phyloP scores from a whole-genome alignment of 306 rosid species.

The Casuarina equisetifolia region DNA sequence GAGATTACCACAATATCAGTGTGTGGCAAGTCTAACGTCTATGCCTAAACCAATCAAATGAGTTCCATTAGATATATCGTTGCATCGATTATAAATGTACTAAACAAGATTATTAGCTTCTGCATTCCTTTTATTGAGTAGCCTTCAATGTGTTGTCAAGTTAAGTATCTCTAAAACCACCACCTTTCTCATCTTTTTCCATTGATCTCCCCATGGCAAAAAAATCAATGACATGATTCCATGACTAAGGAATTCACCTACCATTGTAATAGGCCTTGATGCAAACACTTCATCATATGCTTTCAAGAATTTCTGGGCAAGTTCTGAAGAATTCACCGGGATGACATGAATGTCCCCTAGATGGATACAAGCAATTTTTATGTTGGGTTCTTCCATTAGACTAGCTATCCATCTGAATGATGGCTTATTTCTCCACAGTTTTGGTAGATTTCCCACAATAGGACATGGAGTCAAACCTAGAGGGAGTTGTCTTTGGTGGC shows the following conservation, averaged over 20 bases:
- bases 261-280: conserved; percentile 33
- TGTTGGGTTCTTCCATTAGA: conserved; percentile 14
- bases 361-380: too few species aligned
- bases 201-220: conserved; percentile 33
- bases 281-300: conserved; percentile 41
- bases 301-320: conserved; percentile 42
- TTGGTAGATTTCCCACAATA: conserved; percentile 37
- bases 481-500: not conserved
- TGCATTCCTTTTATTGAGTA: conserved; percentile 25
- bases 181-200: conserved; percentile 39
- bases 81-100: conserved; percentile 12
- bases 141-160: too few species aligned
- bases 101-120: conserved; percentile 43
- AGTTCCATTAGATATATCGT: too few species aligned
- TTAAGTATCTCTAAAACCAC: not conserved
- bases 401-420: conserved; percentile 36
- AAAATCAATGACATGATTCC: conserved; percentile 13
- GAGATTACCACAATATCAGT: conserved; percentile 34
- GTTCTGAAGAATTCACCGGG: conserved; percentile 27
- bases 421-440: conserved; percentile 36
- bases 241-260: conserved; percentile 1
- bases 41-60: conserved; percentile 24
- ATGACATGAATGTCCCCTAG: conserved; percentile 13
- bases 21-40: conserved; percentile 17
- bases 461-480: conserved; percentile 48